Conservation (phyloP, 2,329 filamentous ascomycete species). For the Aureobasidium lini region DNA sequence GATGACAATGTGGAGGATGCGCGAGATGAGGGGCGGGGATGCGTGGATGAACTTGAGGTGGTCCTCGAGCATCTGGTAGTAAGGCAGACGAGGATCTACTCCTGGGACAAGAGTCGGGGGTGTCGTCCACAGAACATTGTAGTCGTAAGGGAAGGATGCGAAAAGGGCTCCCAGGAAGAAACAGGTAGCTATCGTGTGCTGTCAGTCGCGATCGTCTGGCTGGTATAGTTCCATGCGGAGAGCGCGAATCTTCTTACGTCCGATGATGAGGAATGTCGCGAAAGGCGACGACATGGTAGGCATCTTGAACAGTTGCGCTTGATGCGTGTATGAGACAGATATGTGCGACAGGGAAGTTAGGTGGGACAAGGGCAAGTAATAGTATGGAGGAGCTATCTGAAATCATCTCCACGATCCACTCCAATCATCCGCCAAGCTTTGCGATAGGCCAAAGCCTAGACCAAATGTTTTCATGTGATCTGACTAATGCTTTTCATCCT, state of each 20-base stretch:
- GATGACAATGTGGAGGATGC: conserved; percentile 90
- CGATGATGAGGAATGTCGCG: conserved; percentile 93
- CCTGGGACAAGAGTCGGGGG: conserved; percentile 41
- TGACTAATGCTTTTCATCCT: conserved; percentile 12
- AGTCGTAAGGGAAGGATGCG: conserved; percentile 92
- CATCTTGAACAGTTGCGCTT: conserved; percentile 13
- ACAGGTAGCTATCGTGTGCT: conserved; percentile 51
- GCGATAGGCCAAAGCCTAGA: conserved; percentile 8
- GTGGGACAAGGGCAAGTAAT: not conserved
- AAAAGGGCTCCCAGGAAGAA: conserved; percentile 99
- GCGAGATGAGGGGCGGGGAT: conserved; percentile 82
- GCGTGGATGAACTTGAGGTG: conserved; percentile 89
- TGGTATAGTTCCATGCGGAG: not conserved
- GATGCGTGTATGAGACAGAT: not conserved
- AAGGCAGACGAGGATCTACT: conserved; percentile 44
- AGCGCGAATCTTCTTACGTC: conserved; percentile 57
- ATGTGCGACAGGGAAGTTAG: not conserved
- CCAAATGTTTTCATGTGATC: conserved; percentile 7
- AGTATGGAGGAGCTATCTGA: not conserved
- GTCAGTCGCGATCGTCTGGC: conserved; percentile 2
- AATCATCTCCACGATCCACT: not conserved
- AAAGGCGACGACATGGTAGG: conserved; percentile 47
- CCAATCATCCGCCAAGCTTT: conserved; percentile 1
- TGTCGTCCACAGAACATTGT: conserved; percentile 74
- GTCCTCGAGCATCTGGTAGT: conserved; percentile 78